phyloP scores from a whole-genome alignment of 1,139 yeast species.

The Zygotorulaspora mrakii region DNA sequence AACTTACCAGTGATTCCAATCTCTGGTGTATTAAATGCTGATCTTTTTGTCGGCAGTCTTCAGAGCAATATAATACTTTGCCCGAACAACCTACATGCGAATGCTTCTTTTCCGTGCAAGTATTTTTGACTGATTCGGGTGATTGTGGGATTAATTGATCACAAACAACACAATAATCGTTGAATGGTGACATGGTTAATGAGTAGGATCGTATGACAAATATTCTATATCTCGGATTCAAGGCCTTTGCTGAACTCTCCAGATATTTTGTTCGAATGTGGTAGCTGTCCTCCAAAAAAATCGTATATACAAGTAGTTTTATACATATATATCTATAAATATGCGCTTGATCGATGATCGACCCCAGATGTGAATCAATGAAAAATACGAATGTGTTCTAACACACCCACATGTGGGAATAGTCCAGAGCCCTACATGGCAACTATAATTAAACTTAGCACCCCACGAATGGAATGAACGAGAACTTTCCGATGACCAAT shows the following conservation, averaged over 20 bases:
- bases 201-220: neutral
- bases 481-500: slow-evolving; percentile 7
- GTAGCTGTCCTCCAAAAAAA: neutral
- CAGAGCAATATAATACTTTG: slow-evolving; percentile 55
- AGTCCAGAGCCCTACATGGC: slow-evolving; percentile 4
- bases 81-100: slow-evolving; percentile 19
- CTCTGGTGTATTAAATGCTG: slow-evolving; percentile 15
- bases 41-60: slow-evolving; percentile 51
- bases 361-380: slow-evolving; percentile 2
- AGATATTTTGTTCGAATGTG: neutral
- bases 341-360: neutral
- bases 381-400: neutral
- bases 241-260: too few relatives aligned
- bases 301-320: neutral
- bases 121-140: neutral
- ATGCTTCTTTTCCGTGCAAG: slow-evolving; percentile 3
- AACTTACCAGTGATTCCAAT: slow-evolving; percentile 13
- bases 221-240: too few relatives aligned
- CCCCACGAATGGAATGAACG: slow-evolving; percentile 5
- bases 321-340: slow-evolving; percentile 9
- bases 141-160: slow-evolving; percentile 49
- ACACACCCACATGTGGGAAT: slow-evolving; percentile 12
- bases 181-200: slow-evolving; percentile 49
- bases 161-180: slow-evolving; percentile 64
- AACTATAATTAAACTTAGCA: slow-evolving; percentile 5